Base-by-base conservation (phyloP, 768 basidiomycete genomes). In the Macrolepiota dolichaula region DNA sequence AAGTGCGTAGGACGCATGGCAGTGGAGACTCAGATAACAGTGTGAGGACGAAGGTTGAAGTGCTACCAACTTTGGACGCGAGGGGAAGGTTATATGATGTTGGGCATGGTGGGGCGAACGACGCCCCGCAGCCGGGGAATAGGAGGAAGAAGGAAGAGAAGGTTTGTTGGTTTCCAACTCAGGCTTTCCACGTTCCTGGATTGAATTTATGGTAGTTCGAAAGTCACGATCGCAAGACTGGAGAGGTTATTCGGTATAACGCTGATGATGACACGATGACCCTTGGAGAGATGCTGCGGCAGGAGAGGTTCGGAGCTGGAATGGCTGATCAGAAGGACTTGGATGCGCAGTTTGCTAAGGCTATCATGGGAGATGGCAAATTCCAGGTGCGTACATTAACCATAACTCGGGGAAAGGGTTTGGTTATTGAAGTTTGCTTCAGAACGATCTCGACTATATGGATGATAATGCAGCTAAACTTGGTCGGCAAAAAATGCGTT, bases 381-480 rank as follows among this genome's bases (percentile, higher is more conserved):
- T 99, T 94, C 70, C 76, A 92, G 77, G 94, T 92, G 65, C 49
- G 80, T 44, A 13, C 27, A 10, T 12, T 29, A 36, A 46, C 7
- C 0, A 25, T 22, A 10, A 62, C 56, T 44, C 15, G 7, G 3
- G 19, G 29, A 12, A 29, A 10, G 10, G n/a, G n/a, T n/a, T n/a
- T 52, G 6, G 40, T 51, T 15, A 36, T 50, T 52, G 24, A 62
- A 44, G 36, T 27, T 56, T 13, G 49, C 55, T 44, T 10, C 58
- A 94, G 90, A 89, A 90, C 65, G 85, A 96, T 67, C 76, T 96
- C 35, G 97, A 98, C 50, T 98, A 98, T 66, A 89, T 97, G 64
- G 97, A 99, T 65, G 97, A 98, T 64, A 96, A 98, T 70, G 95
- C 94, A 0, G 96, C 96, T 68, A 89, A 87, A 65, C 81, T 98